Conservation (phyloP, 805 yeast species). For the Kuraishia piskuri region DNA sequence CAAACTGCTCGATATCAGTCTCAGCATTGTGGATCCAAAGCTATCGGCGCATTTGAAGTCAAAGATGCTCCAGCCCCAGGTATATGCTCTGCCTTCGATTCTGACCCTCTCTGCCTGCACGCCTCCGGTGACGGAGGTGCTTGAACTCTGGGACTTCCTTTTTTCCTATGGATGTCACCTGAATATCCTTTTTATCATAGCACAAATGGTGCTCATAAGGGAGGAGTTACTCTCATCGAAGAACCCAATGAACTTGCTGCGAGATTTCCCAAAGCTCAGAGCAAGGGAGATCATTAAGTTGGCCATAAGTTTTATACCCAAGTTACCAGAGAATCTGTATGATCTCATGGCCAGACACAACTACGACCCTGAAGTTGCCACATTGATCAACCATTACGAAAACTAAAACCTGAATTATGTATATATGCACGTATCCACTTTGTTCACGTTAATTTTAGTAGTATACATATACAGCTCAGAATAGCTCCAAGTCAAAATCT, state of each 20-base stretch:
- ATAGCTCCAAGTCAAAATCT: conserved; percentile 41
- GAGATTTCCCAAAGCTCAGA: conserved; percentile 65
- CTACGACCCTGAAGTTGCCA: conserved; percentile 33
- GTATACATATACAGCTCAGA: conserved; percentile 9
- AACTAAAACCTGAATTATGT: not conserved
- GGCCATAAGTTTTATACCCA: conserved; percentile 72
- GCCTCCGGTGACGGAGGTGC: conserved; percentile 69
- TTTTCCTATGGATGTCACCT: conserved; percentile 88
- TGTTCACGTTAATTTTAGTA: not conserved
- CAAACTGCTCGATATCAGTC: conserved; percentile 61
- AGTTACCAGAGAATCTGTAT: conserved; percentile 59
- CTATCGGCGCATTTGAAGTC: conserved; percentile 50
- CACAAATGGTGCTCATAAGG: conserved; percentile 69
- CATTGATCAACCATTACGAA: not conserved
- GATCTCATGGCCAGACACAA: conserved; percentile 57
- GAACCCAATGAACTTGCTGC: conserved; percentile 67
- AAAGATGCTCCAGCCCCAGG: conserved; percentile 69
- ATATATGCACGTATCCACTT: not conserved
- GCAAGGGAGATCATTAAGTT: conserved; percentile 70
- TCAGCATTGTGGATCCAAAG: conserved; percentile 66
- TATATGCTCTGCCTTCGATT: conserved; percentile 80
- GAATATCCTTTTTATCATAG: conserved; percentile 77
- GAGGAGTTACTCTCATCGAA: conserved; percentile 46
- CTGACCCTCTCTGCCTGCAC: conserved; percentile 84
- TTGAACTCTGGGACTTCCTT: conserved; percentile 81